Conservation (phyloP, 2,329 filamentous ascomycete species). For the Diplocarpon rosae region DNA sequence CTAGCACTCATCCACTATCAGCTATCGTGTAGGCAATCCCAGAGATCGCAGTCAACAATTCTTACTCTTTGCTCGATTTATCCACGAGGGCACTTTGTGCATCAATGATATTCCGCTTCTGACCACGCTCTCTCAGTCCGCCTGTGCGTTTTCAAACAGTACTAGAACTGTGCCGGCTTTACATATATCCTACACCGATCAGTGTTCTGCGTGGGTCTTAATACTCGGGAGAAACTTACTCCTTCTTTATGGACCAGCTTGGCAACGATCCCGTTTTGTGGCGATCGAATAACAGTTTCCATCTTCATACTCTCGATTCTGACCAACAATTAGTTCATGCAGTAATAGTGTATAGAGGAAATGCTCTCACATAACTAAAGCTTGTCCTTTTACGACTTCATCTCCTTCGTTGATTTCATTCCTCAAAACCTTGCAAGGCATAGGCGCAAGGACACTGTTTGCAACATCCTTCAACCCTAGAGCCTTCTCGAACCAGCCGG, state of each 20-base stretch:
- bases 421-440: constrained; percentile 93
- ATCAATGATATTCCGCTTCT: no score
- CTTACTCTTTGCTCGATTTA: no score
- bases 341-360: constrained; percentile 24
- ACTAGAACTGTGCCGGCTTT: constrained; percentile 67
- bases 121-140: background rate
- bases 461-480: constrained; percentile 69
- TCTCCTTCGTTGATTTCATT: constrained; percentile 82
- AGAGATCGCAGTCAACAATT: no score
- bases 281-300: constrained; percentile 74
- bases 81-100: no score
- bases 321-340: background rate
- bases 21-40: no score
- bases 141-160: constrained; percentile 47
- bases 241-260: constrained; percentile 65
- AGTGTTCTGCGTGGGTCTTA: constrained; percentile 7
- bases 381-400: constrained; percentile 71
- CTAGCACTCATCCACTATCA: no score
- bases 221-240: constrained; percentile 36
- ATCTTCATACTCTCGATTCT: constrained; percentile 85
- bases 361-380: constrained; percentile 63
- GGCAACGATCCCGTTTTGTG: constrained; percentile 60
- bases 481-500: constrained; percentile 78
- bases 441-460: constrained; percentile 81
- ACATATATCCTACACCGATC: constrained; percentile 53